These are phyloP conservation scores for Saccharomyces mikatae DNA, from an alignment of 805 yeast genomes.

Conservation along the genomic window DNA sequence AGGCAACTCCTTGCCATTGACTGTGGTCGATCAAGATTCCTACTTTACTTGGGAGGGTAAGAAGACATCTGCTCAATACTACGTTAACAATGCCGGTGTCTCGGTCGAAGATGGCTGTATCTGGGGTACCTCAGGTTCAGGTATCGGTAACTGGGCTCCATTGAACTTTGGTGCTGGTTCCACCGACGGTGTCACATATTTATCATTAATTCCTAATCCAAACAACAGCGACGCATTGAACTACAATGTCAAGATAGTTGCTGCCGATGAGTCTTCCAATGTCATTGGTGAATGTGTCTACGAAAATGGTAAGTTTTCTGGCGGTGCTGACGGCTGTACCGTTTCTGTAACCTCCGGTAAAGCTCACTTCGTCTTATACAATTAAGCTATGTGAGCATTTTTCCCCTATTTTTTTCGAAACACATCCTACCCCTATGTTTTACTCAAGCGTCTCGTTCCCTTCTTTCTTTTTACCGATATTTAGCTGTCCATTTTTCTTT, in stretches of 20 bases:
- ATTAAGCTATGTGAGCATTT: slow-evolving; percentile 2
- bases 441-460: background rate
- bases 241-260: slow-evolving; percentile 74
- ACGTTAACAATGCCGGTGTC: slow-evolving; percentile 95
- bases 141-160: slow-evolving; percentile 98
- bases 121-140: slow-evolving; percentile 80
- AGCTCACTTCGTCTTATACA: slow-evolving; percentile 75
- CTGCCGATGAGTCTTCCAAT: slow-evolving; percentile 50
- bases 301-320: slow-evolving; percentile 55
- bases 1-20: slow-evolving; percentile 57
- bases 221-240: slow-evolving; percentile 65
- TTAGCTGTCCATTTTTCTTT: background rate
- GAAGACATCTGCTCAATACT: slow-evolving; percentile 89
- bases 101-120: slow-evolving; percentile 84
- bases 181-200: slow-evolving; percentile 63
- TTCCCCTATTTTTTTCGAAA: background rate
- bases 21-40: slow-evolving; percentile 70
- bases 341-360: slow-evolving; percentile 78
- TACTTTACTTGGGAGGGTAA: slow-evolving; percentile 82
- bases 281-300: slow-evolving; percentile 74
- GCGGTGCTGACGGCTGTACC: slow-evolving; percentile 83
- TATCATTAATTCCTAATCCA: slow-evolving; percentile 93
- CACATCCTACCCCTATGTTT: background rate
- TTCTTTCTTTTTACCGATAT: background rate
- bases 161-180: slow-evolving; percentile 90